Conservation (phyloP, 2,329 filamentous ascomycete species). For the Penicillium sp. region DNA sequence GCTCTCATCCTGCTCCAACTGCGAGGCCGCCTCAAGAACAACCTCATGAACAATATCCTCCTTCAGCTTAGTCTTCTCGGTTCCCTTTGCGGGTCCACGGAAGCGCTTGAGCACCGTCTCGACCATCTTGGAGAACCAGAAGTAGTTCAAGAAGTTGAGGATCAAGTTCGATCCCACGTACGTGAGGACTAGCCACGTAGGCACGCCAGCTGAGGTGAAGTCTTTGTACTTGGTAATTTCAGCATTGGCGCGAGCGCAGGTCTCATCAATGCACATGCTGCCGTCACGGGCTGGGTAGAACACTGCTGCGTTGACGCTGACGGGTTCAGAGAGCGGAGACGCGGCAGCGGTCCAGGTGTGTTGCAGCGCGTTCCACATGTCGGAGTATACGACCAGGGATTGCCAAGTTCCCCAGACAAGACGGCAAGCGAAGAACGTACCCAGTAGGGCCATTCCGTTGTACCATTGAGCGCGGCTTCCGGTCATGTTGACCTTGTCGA, state of each 20-base stretch:
- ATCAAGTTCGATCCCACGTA: constrained; percentile 62
- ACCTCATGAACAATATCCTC: constrained; percentile 34
- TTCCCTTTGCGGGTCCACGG: constrained; percentile 37
- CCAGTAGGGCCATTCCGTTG: constrained; percentile 62
- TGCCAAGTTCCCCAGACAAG: constrained; percentile 65
- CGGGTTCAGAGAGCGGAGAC: constrained; percentile 28
- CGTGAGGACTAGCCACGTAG: constrained; percentile 60
- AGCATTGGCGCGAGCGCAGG: constrained; percentile 43
- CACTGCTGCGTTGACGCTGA: constrained; percentile 36
- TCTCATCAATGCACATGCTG: constrained; percentile 39
- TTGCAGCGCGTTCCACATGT: constrained; percentile 58
- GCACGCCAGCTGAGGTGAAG: constrained; percentile 45
- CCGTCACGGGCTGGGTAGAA: constrained; percentile 37
- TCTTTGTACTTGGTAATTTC: constrained; percentile 54
- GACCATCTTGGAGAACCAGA: constrained; percentile 70
- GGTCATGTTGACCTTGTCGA: constrained; percentile 67
- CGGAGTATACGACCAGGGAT: constrained; percentile 59
- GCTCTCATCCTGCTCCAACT: constrained; percentile 33
- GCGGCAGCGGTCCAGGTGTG: constrained; percentile 38
- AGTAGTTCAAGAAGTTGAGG: constrained; percentile 65
- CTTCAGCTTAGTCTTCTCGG: constrained; percentile 12
- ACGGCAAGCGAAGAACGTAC: constrained; percentile 63
- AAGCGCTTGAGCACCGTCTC: constrained; percentile 65
- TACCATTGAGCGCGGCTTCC: constrained; percentile 63
- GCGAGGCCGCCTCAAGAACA: constrained; percentile 38